phyloP scores from a whole-genome alignment of 306 rosid species.

The Prunus kanzakura region DNA sequence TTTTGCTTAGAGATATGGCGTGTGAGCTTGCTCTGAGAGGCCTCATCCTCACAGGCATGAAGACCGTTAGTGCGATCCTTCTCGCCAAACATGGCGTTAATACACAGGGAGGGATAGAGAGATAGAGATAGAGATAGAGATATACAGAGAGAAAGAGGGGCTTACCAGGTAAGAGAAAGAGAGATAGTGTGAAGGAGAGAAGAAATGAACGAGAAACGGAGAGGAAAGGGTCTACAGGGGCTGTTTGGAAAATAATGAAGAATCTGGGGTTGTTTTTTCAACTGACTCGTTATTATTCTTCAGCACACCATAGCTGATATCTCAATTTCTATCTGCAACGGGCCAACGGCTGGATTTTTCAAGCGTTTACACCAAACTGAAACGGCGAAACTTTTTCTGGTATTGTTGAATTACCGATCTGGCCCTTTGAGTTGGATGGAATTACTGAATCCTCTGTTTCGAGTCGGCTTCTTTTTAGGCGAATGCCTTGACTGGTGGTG shows the following conservation, averaged over 20 bases:
- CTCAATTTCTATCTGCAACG: slow-evolving; percentile 33
- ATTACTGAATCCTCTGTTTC: slow-evolving; percentile 8
- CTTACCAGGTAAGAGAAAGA: not conserved
- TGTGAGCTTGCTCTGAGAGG: slow-evolving; percentile 69
- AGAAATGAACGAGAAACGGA: not conserved
- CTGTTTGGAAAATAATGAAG: slow-evolving; percentile 27
- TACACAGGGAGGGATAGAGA: not conserved
- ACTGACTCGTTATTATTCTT: slow-evolving; percentile 28
- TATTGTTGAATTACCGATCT: slow-evolving; percentile 20
- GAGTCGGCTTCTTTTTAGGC: not conserved
- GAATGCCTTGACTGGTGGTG: not conserved
- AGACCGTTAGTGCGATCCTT: slow-evolving; percentile 47
- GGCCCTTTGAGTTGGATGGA: slow-evolving; percentile 20
- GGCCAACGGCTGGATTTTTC: slow-evolving; percentile 50
- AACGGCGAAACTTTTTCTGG: slow-evolving; percentile 13
- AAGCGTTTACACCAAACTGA: slow-evolving; percentile 28
- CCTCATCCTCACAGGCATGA: slow-evolving; percentile 65
- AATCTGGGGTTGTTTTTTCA: slow-evolving; percentile 18
- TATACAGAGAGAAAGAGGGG: not conserved
- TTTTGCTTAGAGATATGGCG: slow-evolving; percentile 43
- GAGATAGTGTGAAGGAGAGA: not conserved
- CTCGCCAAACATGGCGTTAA: slow-evolving; percentile 54
- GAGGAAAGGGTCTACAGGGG: slow-evolving; percentile 14
- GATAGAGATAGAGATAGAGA: not conserved
- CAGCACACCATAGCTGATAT: slow-evolving; percentile 10